These are phyloP conservation scores for Populus davidiana DNA, from an alignment of 345 rosid species.

Conservation along the genomic window DNA sequence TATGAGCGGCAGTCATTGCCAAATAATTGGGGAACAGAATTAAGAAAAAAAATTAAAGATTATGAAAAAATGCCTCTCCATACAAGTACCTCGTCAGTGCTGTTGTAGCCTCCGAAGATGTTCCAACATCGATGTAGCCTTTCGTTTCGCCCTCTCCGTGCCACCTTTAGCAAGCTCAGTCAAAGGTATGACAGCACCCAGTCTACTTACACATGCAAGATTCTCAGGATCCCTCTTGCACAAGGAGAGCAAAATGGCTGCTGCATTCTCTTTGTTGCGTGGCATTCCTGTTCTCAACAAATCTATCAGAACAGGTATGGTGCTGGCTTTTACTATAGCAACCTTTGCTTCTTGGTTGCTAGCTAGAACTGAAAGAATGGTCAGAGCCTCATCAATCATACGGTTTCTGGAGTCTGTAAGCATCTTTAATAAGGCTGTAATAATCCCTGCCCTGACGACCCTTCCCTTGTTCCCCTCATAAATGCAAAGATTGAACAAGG, in stretches of 20 bases:
- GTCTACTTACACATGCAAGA: constrained; percentile 60
- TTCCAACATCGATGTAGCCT: constrained; percentile 75
- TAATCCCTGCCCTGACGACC: constrained; percentile 77
- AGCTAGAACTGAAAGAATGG: constrained; percentile 75
- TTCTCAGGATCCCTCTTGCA: constrained; percentile 82
- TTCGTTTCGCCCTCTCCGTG: constrained; percentile 85
- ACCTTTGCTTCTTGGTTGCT: constrained; percentile 70
- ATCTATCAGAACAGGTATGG: constrained; percentile 61
- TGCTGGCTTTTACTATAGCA: constrained; percentile 60
- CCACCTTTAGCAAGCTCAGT: constrained; percentile 76
- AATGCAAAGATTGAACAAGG: constrained; percentile 81
- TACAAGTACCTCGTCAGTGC: constrained; percentile 26
- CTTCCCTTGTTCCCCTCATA: constrained; percentile 86
- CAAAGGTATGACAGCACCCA: constrained; percentile 76
- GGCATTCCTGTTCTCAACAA: constrained; percentile 61
- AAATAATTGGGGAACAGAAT: constrained; percentile 29
- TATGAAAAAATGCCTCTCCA: constrained; percentile 12
- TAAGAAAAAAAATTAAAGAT: background rate
- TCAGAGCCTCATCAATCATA: constrained; percentile 76
- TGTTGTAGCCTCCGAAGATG: constrained; percentile 53
- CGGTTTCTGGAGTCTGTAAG: constrained; percentile 58
- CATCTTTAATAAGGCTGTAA: constrained; percentile 60
- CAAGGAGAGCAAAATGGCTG: constrained; percentile 72
- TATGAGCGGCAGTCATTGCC: constrained; percentile 19
- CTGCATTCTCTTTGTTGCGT: constrained; percentile 75